phyloP scores from a whole-genome alignment of 1,284 basidiomycete genomes.

The Calocybe gambosa region DNA sequence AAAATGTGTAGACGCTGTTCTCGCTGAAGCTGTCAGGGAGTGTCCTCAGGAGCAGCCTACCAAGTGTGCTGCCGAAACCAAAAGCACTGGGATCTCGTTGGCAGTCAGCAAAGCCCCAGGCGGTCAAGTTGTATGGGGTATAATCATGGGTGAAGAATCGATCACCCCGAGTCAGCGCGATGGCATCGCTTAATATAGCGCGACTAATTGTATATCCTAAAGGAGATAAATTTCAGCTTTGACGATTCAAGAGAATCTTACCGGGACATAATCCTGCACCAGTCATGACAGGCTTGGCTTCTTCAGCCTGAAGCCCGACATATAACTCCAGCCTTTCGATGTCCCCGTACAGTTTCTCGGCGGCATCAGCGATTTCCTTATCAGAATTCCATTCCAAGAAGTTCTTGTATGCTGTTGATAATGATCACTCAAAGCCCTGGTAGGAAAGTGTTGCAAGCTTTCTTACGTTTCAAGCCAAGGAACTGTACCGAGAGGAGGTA shows the following conservation, averaged over 20 bases:
- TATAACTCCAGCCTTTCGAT: slow-evolving; percentile 82
- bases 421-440: background rate
- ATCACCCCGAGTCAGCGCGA: slow-evolving; percentile 78
- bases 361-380: slow-evolving; percentile 62
- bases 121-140: slow-evolving; percentile 74
- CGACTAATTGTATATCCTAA: slow-evolving; percentile 78
- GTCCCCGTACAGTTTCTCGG: slow-evolving; percentile 71
- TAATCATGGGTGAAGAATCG: slow-evolving; percentile 80
- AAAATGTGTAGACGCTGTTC: slow-evolving; percentile 76
- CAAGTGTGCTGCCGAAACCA: slow-evolving; percentile 70
- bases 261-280: slow-evolving; percentile 81
- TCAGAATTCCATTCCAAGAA: slow-evolving; percentile 85
- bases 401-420: slow-evolving; percentile 43
- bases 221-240: background rate
- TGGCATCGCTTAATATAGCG: slow-evolving; percentile 86
- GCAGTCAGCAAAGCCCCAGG: slow-evolving; percentile 78
- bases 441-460: slow-evolving; percentile 16
- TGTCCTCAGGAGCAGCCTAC: slow-evolving; percentile 65
- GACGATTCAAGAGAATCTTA: slow-evolving; percentile 21
- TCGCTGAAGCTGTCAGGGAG: slow-evolving; percentile 65
- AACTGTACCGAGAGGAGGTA: slow-evolving; percentile 33
- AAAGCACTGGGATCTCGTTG: slow-evolving; percentile 62
- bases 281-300: slow-evolving; percentile 68
- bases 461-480: slow-evolving; percentile 64
- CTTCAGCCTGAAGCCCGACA: slow-evolving; percentile 65